These are phyloP conservation scores for Corynascus novoguineensis DNA, from an alignment of 495 filamentous ascomycete genomes.

Conservation along the genomic window DNA sequence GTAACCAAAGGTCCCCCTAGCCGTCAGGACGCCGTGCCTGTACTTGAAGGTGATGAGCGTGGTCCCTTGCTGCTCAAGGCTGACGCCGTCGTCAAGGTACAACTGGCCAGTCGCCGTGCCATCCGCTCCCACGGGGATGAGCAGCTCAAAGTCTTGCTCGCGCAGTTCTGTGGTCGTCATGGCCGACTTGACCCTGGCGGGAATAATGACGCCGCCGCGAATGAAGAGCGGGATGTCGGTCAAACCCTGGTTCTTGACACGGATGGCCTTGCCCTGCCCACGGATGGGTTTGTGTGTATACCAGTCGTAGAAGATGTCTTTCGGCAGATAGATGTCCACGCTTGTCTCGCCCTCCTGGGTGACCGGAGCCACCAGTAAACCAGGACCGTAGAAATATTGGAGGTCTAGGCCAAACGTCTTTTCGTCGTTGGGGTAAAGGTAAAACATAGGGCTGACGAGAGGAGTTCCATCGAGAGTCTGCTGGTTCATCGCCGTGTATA, in stretches of 20 bases:
- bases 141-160: constrained; percentile 59
- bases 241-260: constrained; percentile 49
- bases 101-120: constrained; percentile 40
- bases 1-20: constrained; percentile 53
- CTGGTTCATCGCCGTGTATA: constrained; percentile 67
- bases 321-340: constrained; percentile 67
- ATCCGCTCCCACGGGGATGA: constrained; percentile 56
- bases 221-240: constrained; percentile 70
- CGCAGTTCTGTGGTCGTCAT: constrained; percentile 68
- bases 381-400: constrained; percentile 54
- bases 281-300: constrained; percentile 54
- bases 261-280: constrained; percentile 51
- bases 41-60: constrained; percentile 53
- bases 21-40: constrained; percentile 41
- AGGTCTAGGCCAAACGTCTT: constrained; percentile 42
- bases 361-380: constrained; percentile 69
- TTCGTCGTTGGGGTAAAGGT: constrained; percentile 61
- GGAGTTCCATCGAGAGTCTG: constrained; percentile 67
- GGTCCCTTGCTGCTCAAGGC: constrained; percentile 44
- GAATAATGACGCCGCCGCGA: constrained; percentile 64
- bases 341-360: constrained; percentile 56
- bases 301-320: constrained; percentile 75
- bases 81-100: constrained; percentile 60
- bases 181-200: constrained; percentile 53
- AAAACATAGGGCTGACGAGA: constrained; percentile 63